phyloP scores from a whole-genome alignment of 441 rosid species.

The Cnidoscolus chayamansa region DNA sequence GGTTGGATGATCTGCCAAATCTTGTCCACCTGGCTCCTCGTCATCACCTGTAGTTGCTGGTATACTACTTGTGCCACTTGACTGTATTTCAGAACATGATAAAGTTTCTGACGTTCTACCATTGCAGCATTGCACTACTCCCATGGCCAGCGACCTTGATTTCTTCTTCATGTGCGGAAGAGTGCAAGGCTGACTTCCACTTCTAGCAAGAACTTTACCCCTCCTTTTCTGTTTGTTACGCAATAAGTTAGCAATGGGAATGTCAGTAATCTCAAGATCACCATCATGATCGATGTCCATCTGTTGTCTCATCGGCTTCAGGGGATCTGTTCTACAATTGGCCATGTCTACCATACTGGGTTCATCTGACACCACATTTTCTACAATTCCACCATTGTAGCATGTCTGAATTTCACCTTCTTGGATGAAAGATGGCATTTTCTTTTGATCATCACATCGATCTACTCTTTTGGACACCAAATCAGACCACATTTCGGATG shows the following conservation, averaged over 20 bases:
- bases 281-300: conserved; percentile 2
- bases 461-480: conserved; percentile 10
- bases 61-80: not conserved
- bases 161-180: not conserved
- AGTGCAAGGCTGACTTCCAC: not conserved
- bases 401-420: conserved; percentile 3
- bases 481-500: not conserved
- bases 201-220: not conserved
- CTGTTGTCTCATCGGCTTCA: conserved; percentile 10
- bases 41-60: not conserved
- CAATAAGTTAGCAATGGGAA: conserved; percentile 23
- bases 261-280: conserved; percentile 10
- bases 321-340: not conserved
- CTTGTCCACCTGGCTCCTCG: not conserved
- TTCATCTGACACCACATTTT: not conserved
- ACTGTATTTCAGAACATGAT: not conserved
- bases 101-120: not conserved
- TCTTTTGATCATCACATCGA: not conserved
- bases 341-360: conserved; percentile 16
- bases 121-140: not conserved
- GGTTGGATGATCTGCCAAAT: not conserved
- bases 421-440: conserved; percentile 1
- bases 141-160: not conserved
- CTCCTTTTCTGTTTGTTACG: not conserved
- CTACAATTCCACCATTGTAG: conserved; percentile 1